phyloP scores from a whole-genome alignment of 2,329 filamentous ascomycete genomes.

The Cladosporium sp. region DNA sequence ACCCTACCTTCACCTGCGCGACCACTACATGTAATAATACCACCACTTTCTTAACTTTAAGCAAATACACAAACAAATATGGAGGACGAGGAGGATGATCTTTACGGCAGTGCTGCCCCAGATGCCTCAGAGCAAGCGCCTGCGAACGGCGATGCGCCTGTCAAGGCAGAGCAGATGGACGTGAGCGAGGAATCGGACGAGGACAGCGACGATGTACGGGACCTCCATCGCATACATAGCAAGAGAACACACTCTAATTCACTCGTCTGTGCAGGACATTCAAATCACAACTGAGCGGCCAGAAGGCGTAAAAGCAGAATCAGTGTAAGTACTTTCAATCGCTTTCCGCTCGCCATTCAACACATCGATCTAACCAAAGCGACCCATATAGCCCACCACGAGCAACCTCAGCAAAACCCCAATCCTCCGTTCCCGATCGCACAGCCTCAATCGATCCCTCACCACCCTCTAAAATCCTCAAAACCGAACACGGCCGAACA shows the following conservation, averaged over 20 bases:
- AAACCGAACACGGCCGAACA: not conserved
- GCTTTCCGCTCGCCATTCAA: not conserved
- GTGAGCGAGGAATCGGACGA: conserved; percentile 41
- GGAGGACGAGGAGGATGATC: conserved; percentile 52
- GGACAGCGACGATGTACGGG: conserved; percentile 36
- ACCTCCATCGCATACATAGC: conserved; percentile 2
- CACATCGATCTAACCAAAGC: not conserved
- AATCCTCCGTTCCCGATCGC: not conserved
- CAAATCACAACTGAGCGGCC: conserved; percentile 51
- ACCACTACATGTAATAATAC: not conserved
- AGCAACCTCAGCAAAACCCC: conserved; percentile 7
- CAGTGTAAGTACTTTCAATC: conserved; percentile 9
- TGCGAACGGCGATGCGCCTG: conserved; percentile 25
- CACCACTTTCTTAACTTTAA: not conserved
- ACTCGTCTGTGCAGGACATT: conserved; percentile 38
- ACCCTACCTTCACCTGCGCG: conserved; percentile 3
- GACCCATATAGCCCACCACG: not conserved
- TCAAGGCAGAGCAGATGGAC: conserved; percentile 43
- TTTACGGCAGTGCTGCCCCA: conserved; percentile 36
- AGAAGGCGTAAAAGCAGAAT: conserved; percentile 29
- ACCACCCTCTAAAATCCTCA: conserved; percentile 9
- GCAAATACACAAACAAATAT: conserved; percentile 27
- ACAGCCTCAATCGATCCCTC: conserved; percentile 9
- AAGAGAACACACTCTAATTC: conserved; percentile 2
- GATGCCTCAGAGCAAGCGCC: conserved; percentile 21